These are phyloP conservation scores for Magnolia changhungtana DNA, from an alignment of 164 flowering plant genomes.

Conservation along the genomic window DNA sequence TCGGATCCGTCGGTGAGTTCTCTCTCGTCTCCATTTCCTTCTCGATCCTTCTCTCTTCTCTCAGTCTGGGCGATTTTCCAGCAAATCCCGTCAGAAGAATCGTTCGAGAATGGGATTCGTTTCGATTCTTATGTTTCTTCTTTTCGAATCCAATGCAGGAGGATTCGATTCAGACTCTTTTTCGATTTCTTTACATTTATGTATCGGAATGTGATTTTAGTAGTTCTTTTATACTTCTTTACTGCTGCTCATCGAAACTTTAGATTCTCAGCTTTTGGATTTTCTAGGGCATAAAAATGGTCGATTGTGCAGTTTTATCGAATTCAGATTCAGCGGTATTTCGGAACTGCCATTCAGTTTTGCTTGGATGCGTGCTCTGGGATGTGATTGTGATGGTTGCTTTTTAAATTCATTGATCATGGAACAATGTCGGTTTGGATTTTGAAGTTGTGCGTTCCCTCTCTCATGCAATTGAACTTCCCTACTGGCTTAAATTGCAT, in stretches of 20 bases:
- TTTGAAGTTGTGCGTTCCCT: neutral
- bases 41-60: neutral
- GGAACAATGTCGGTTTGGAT: neutral
- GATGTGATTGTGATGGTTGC: neutral
- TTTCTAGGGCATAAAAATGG: neutral
- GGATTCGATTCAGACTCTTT: neutral
- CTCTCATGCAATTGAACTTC: neutral
- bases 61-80: neutral
- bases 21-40: neutral
- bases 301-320: neutral
- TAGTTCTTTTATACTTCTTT: neutral
- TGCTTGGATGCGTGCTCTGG: neutral
- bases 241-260: neutral
- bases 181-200: neutral
- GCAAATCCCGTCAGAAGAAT: neutral
- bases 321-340: neutral
- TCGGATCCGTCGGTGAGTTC: conserved; percentile 12
- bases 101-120: neutral
- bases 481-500: neutral
- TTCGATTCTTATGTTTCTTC: neutral
- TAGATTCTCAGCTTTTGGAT: neutral
- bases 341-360: neutral
- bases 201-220: neutral
- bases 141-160: neutral
- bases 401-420: neutral